A percentile compares a stretch with the other conserved stretches of the same genome.
Conservation (phyloP, 129 eudicot species). For the Flaveria robusta region DNA sequence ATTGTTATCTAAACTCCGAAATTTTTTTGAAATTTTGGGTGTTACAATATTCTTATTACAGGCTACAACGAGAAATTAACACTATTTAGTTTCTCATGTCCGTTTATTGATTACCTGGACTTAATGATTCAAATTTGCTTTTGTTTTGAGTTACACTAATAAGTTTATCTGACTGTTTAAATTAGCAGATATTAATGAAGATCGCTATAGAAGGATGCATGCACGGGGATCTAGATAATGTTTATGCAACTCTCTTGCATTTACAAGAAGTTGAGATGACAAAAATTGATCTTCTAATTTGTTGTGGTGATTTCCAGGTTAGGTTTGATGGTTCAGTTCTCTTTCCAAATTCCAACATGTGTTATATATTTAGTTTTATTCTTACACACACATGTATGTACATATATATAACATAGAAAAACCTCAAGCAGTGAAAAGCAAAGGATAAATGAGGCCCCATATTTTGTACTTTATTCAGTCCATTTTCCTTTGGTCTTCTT, state of each 20-base stretch:
- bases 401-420: not conserved
- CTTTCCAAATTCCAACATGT: not conserved
- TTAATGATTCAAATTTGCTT: slow-evolving; percentile 1
- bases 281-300: slow-evolving; percentile 78
- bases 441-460: not conserved
- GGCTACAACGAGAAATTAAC: not conserved
- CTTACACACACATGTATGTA: not conserved
- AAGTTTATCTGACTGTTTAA: not conserved
- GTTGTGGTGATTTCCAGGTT: slow-evolving; percentile 99
- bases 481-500: not conserved
- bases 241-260: slow-evolving; percentile 75
- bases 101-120: not conserved
- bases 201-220: slow-evolving; percentile 97
- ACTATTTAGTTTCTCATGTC: not conserved
- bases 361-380: not conserved
- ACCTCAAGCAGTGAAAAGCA: not conserved
- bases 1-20: too few species aligned
- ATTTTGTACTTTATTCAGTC: not conserved
- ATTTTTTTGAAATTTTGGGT: too few species aligned
- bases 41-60: not conserved
- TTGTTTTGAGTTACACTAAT: slow-evolving; percentile 7
- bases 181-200: slow-evolving; percentile 54
- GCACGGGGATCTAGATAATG: slow-evolving; percentile 97
- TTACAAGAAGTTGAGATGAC: slow-evolving; percentile 62
- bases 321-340: not conserved